phyloP scores from a whole-genome alignment of 78 protist genomes.

The Ministeria vibrans region DNA sequence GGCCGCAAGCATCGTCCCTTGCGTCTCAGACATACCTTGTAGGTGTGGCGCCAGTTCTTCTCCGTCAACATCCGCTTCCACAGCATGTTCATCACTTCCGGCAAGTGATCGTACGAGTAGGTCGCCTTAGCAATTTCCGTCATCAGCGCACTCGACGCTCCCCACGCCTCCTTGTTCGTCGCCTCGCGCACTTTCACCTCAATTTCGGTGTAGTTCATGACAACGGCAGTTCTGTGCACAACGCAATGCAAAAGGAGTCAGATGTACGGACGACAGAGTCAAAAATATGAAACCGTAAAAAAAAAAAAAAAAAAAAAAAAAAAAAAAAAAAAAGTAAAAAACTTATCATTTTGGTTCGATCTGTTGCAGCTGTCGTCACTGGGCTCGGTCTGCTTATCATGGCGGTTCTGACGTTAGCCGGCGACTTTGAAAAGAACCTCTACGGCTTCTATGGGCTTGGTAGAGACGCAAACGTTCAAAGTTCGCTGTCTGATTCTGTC shows the following conservation, averaged over 20 bases:
- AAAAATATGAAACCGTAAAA: not conserved
- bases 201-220: slow-evolving; percentile 28
- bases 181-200: slow-evolving; percentile 47
- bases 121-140: slow-evolving; percentile 20
- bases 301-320: not conserved
- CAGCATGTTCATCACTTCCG: slow-evolving; percentile 18
- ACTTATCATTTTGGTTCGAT: too few relatives aligned
- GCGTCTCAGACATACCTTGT: slow-evolving; percentile 13
- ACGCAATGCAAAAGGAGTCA: not conserved
- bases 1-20: not conserved
- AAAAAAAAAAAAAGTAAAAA: not conserved
- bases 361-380: too few relatives aligned
- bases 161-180: slow-evolving; percentile 43
- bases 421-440: too few relatives aligned
- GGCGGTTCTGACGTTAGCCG: too few relatives aligned
- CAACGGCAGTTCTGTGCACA: not conserved
- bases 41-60: slow-evolving; percentile 21
- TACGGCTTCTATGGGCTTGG: too few relatives aligned
- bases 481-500: too few relatives aligned
- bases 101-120: slow-evolving; percentile 1
- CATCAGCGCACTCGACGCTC: slow-evolving; percentile 32
- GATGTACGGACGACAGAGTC: not conserved
- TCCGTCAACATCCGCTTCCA: slow-evolving; percentile 27
- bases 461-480: too few relatives aligned
- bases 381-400: too few relatives aligned